Evolutionary conservation across 208 protist genomes (phyloP), one percentile per base, ranked within the genome.

Genomic region (Willaertia magna): DNA sequence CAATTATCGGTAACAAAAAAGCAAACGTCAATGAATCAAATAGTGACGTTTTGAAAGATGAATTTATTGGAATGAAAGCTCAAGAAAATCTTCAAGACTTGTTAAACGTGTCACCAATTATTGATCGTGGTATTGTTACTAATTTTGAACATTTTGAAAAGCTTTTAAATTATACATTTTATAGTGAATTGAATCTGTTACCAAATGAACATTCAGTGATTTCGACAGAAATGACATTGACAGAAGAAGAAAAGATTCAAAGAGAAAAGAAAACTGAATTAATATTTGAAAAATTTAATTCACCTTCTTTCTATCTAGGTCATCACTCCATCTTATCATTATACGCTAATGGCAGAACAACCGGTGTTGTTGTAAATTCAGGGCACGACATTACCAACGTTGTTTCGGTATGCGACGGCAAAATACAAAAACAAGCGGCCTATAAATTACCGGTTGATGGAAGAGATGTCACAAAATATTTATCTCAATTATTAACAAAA

Each of bases 131-230:
- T 59, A 96, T 98, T 85, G 95, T 99, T 34, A 98, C 95, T 86
- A 98, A 99, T 91, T 99, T 97, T 97, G 96, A 98, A 85, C 96
- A 98, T 89, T 98, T 98, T 95, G 96, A 98, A 91, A 97, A 97
- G 89, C 95, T 98, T 83, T 99, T 96, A 97, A 94, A 98, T 88
- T 96, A 99, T 89, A 98, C 96, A 85, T 99, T 99, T 90, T 98
- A 98, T 91, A 98, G 98, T 88, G 96, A 99, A 91, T 93, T 99
- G 44, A 94, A 96, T 75, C 94, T 99, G 26, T 95, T 93, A 78
- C 96, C 98, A n/a, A 95, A 98, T 87, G 95, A 98, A 83, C 97
- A 99, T 92, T 96, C 96, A 81, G 95, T 99, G 74, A 88, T 96
- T 16, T 90, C 95, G 84, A 95, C 94, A 22, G 94, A 97, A 89